Base-by-base conservation (phyloP, 768 basidiomycete genomes). In the Udeniomyces megalosporus region DNA sequence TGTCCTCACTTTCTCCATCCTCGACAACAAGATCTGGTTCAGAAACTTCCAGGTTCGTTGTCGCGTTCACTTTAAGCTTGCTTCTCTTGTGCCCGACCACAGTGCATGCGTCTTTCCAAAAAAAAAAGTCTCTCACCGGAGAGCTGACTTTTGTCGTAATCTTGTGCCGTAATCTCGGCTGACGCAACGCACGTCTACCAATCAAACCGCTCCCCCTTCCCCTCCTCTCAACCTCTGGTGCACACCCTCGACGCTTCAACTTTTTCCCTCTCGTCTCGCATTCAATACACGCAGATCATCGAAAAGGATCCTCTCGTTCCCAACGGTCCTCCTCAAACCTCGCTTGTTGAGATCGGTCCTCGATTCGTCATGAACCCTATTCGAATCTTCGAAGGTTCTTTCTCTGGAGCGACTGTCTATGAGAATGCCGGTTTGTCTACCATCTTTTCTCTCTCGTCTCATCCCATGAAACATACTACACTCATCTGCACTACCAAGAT, bases 21-120 rank as follows among this genome's bases (percentile, higher is more conserved):
- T 93, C 32, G 95, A 99, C 77, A 80, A 81, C 70, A 97, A 95
- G 73, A 89, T 97, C 67, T 99, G 95, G 95, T 97, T 97, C 79
- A 83, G 95, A 67, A 97, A 97, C 75, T 99, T 86, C 77, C 95
- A 99, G 81, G 89, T 91, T 62, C 67, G 77, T 70, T 46, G 64
- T n/a, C n/a, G n/a, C n/a, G n/a, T n/a, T n/a, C n/a, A n/a, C n/a
- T n/a, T n/a, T n/a, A n/a, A 50, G 38, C 28, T 17, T 48, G 42
- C 29, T 35, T 42, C 32, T 34, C 22, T 45, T 45, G 12, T n/a
- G n/a, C n/a, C n/a, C n/a, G n/a, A n/a, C n/a, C n/a, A n/a, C n/a
- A n/a, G n/a, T n/a, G n/a, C n/a, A n/a, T n/a, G n/a, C n/a, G n/a
- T n/a, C n/a, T n/a, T n/a, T n/a, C n/a, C n/a, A n/a, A n/a, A n/a